Base-by-base conservation (phyloP, 352 stramenopile species). In the Globisporangium solare region DNA sequence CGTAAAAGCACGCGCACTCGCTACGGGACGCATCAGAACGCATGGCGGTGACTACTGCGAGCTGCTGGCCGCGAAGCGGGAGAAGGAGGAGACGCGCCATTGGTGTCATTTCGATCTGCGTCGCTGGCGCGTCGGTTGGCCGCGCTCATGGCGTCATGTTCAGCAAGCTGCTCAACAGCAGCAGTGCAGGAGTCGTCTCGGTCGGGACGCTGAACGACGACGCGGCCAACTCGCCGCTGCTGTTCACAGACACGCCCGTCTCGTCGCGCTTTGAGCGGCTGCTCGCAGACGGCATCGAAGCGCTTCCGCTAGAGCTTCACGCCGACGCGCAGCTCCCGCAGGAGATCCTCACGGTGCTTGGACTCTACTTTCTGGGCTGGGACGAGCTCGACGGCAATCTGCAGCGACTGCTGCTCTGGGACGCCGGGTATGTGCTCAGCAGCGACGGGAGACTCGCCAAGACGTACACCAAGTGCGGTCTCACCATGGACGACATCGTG, bases 331-430 rank as follows among this genome's bases (percentile, higher is more conserved):
- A 8, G 1, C 22, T 51, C 2, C 43, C 54, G 0, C 45, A 45
- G 18, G 54, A 60, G 18, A 31, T 61, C 8, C n/a, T 24, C 13
- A 20, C 39, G 13, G 68, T 71, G 6, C 46, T 72, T 8, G 58
- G 69, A n/a, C 48, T 84, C 45, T 63, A 73, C 42, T 56, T 42
- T 27, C 21, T 83, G n/a, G 20, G 35, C 12, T 83, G 75, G 73
- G 40, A 42, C 51, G 61, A 73, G 8, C 57, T 86, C 17, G 64
- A 68, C 17, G 71, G 73, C 14, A 83, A 66, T 14, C 32, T 83
- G 47, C 77, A 88, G 59, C 73, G 70, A 13, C 50, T 86, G 10
- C 61, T 86, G 37, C 74, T 86, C n/a, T 86, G 73, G 73, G 72
- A 86, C 51, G 52, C 67, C 4, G 73, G 74, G 11, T 79, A 70